Percentiles rank a stretch among this genome's conserved stretches.
phyloP scores from a whole-genome alignment of 768 basidiomycete species.

The Rhodotorula sphaerocarpa region DNA sequence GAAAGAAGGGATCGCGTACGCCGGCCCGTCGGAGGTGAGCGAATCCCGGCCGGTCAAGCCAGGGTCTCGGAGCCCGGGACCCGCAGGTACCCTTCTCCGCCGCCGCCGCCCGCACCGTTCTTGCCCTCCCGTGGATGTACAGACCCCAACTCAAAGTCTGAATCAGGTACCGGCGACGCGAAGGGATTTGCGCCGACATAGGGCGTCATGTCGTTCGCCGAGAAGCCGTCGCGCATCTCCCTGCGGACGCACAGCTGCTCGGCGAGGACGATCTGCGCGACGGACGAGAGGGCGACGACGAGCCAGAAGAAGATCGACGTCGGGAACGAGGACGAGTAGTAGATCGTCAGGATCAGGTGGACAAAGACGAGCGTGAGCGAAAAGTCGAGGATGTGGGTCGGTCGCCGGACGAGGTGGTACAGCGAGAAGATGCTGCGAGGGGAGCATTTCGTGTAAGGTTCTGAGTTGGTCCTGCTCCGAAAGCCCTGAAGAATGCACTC shows the following conservation, averaged over 20 bases:
- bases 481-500: constrained; percentile 44
- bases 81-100: too few species aligned
- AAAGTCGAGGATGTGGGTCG: constrained; percentile 91
- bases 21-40: too few species aligned
- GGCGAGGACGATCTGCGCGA: constrained; percentile 64
- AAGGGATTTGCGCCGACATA: constrained; percentile 10
- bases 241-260: constrained; percentile 86
- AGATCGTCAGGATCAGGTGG: constrained; percentile 87
- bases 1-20: too few species aligned
- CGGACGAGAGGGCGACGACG: constrained; percentile 61
- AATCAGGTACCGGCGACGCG: not conserved
- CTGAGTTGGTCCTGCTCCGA: too few species aligned
- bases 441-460: too few species aligned
- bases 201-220: constrained; percentile 10
- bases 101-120: not conserved
- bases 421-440: constrained; percentile 63
- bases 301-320: constrained; percentile 90
- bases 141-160: constrained; percentile 11
- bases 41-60: not conserved
- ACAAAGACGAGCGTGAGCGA: constrained; percentile 80
- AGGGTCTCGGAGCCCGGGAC: constrained; percentile 6
- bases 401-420: constrained; percentile 77
- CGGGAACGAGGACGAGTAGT: constrained; percentile 70
- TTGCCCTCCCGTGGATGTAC: not conserved
- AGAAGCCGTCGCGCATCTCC: constrained; percentile 78